These are phyloP conservation scores for Glarea lozoyensis DNA, from an alignment of 495 filamentous ascomycete species.

Conservation along the genomic window DNA sequence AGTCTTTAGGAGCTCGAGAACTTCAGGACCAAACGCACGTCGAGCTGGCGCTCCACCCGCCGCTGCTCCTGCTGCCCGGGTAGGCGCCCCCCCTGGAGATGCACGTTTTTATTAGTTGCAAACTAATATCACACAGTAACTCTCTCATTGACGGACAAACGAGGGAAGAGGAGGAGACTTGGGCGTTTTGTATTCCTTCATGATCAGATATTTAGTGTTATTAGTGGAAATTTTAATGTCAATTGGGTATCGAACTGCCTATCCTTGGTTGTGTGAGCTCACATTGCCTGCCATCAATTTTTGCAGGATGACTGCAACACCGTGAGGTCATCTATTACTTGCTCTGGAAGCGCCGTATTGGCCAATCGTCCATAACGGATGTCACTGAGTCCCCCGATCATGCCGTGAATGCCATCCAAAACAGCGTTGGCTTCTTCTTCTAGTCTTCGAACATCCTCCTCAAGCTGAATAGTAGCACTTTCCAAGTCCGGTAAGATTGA, in stretches of 20 bases:
- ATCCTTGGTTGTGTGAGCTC: background rate
- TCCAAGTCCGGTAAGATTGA: constrained; percentile 63
- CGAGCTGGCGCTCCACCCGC: constrained; percentile 8
- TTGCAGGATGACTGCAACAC: constrained; percentile 58
- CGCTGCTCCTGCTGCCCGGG: constrained; percentile 10
- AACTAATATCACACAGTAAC: too few relatives aligned
- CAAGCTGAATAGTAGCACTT: constrained; percentile 51
- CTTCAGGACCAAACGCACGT: background rate
- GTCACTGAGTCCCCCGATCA: constrained; percentile 67
- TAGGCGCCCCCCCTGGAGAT: constrained; percentile 18
- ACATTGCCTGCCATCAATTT: constrained; percentile 4
- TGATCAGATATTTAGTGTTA: constrained; percentile 12
- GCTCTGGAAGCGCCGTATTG: constrained; percentile 46
- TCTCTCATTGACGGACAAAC: constrained; percentile 4
- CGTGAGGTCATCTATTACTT: constrained; percentile 53
- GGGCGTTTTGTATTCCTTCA: background rate
- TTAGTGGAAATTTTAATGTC: constrained; percentile 21
- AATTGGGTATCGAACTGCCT: constrained; percentile 19
- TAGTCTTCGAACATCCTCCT: constrained; percentile 53
- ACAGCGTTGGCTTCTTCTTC: constrained; percentile 55
- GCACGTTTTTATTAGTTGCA: constrained; percentile 11
- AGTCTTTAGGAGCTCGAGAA: constrained; percentile 10
- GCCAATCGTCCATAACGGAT: constrained; percentile 70
- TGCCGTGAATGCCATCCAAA: constrained; percentile 50
- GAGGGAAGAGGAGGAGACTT: constrained; percentile 8